A percentile compares a stretch with the other conserved stretches of the same genome.
These are phyloP conservation scores for Allomyces macrogynus DNA, from an alignment of 192 early-diverging fungal genomes.

Conservation along the genomic window DNA sequence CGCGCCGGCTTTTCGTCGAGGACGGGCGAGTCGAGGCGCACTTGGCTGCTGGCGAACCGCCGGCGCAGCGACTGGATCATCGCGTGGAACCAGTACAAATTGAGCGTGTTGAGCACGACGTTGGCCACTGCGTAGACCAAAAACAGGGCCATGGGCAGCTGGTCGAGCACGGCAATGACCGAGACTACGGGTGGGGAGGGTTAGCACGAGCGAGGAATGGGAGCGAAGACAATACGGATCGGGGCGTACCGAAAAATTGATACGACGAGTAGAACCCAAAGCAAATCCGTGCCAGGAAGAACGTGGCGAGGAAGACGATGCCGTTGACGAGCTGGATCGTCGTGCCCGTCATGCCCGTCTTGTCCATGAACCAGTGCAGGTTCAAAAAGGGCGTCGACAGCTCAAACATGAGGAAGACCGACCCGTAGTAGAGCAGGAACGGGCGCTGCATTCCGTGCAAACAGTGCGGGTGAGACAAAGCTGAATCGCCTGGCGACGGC, in stretches of 20 bases:
- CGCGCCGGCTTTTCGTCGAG: no score
- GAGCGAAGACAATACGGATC: no score
- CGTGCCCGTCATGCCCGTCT: constrained; percentile 60
- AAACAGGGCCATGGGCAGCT: constrained; percentile 17
- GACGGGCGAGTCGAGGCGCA: no score
- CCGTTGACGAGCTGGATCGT: constrained; percentile 67
- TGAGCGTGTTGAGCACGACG: constrained; percentile 38
- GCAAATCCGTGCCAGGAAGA: constrained; percentile 52
- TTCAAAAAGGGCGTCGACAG: constrained; percentile 79
- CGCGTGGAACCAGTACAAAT: constrained; percentile 29
- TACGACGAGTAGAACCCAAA: constrained; percentile 59
- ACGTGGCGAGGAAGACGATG: constrained; percentile 45
- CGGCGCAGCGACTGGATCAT: constrained; percentile 16
- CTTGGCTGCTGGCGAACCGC: constrained; percentile 7
- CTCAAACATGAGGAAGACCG: constrained; percentile 76
- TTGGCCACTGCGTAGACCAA: constrained; percentile 32
- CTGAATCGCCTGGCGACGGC: no score
- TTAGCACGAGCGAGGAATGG: constrained; percentile 5
- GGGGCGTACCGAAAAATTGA: constrained; percentile 29
- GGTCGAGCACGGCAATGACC: constrained; percentile 10
- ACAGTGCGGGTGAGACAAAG: neutral
- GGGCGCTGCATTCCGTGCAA: constrained; percentile 31
- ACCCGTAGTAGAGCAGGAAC: constrained; percentile 68
- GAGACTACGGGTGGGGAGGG: constrained; percentile 3
- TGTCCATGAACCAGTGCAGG: constrained; percentile 82